Evolutionary conservation across 2,329 filamentous ascomycete genomes (phyloP).

Genomic region (Akanthomyces dipterigenus): DNA sequence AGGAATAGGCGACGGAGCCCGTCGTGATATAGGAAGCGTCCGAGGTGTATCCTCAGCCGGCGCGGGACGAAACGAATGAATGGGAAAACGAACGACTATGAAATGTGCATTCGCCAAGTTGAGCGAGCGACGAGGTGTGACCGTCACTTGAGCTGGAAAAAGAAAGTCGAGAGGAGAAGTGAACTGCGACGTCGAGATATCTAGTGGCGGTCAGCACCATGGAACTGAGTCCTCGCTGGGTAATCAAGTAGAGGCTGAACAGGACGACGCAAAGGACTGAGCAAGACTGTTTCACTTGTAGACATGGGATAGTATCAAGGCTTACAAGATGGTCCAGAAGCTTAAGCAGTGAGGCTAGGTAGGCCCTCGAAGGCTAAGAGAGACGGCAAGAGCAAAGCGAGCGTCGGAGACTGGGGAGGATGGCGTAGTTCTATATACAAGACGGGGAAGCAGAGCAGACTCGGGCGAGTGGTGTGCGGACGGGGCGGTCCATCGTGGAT

Average conservation of each 20-base stretch:
- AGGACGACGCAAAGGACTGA: background rate
- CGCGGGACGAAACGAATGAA: background rate
- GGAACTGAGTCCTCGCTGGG: background rate
- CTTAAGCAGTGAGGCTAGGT: background rate
- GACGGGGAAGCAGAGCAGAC: background rate
- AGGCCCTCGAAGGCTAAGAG: background rate
- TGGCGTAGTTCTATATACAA: constrained; percentile 11
- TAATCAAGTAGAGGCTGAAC: background rate
- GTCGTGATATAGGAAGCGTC: background rate
- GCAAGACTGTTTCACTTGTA: background rate
- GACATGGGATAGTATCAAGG: background rate
- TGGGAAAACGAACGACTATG: background rate
- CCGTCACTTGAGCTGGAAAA: background rate
- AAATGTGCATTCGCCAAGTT: background rate
- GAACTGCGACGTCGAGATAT: background rate
- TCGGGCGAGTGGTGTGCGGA: constrained; percentile 2
- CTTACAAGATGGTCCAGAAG: background rate
- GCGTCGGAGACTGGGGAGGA: background rate
- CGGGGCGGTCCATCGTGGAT: constrained; percentile 4
- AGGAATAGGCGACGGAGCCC: background rate
- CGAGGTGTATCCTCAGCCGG: background rate
- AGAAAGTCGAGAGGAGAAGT: background rate
- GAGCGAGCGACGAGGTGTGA: background rate
- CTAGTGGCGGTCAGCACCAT: constrained; percentile 6
- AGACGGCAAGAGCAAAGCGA: background rate